Percentiles rank a stretch among this genome's conserved stretches.
phyloP scores from a whole-genome alignment of 352 stramenopile genomes.

The Halophytophthora batemanensis region DNA sequence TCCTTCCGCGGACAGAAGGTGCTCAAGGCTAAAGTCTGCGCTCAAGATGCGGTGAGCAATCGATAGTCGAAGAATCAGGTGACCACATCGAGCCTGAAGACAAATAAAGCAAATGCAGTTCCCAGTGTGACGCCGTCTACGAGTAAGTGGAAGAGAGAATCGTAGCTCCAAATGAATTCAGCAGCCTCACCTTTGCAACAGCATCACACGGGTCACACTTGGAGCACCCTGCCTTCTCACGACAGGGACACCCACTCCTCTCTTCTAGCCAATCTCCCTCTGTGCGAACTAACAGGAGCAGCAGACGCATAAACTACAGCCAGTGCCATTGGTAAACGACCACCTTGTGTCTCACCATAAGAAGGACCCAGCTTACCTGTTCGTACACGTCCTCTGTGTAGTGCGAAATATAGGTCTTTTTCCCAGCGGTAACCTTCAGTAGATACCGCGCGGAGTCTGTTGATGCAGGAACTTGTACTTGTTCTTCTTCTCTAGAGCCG shows the following conservation, averaged over 20 bases:
- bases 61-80: constrained; percentile 17
- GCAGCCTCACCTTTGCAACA: constrained; percentile 14
- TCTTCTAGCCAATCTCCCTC: constrained; percentile 11
- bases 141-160: no score
- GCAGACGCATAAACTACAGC: constrained; percentile 12
- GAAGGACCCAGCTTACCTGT: constrained; percentile 13
- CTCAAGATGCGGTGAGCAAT: constrained; percentile 6
- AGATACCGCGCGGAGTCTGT: constrained; percentile 1
- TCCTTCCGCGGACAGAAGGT: constrained; percentile 10
- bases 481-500: no score
- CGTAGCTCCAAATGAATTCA: not conserved
- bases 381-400: constrained; percentile 34
- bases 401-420: constrained; percentile 25
- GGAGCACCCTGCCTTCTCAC: constrained; percentile 9
- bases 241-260: constrained; percentile 16
- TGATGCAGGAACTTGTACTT: no score
- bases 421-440: constrained; percentile 13
- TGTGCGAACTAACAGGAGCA: constrained; percentile 10
- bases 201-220: constrained; percentile 20
- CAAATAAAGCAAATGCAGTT: no score
- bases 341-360: no score
- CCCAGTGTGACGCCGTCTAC: no score
- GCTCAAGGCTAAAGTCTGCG: constrained; percentile 1
- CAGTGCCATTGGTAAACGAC: constrained; percentile 1
- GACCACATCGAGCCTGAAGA: constrained; percentile 15